A percentile compares a stretch with the other conserved stretches of the same genome.
phyloP scores from a whole-genome alignment of 306 rosid species.

The Cyclanthera cordifolia region DNA sequence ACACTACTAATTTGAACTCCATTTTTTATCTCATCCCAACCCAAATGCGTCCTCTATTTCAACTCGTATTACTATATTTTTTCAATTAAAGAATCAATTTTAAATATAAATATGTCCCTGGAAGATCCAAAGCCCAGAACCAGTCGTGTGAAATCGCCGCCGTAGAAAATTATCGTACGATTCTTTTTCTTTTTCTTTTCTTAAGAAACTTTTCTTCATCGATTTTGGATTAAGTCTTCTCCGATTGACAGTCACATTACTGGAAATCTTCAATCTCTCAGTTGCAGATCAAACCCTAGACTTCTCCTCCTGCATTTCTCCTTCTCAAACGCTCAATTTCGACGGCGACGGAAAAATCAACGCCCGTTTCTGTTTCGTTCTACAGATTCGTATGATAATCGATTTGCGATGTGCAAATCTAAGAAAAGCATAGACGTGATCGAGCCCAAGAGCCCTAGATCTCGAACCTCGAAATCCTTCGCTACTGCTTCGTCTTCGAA shows the following conservation, averaged over 20 bases:
- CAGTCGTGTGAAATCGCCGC: not conserved
- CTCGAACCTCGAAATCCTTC: conserved; percentile 17
- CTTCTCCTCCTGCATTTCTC: not conserved
- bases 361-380: not conserved
- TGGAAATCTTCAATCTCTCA: not conserved
- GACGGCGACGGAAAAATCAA: not conserved
- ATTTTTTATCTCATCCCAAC: too few species aligned
- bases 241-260: not conserved
- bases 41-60: too few species aligned
- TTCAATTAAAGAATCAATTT: too few species aligned
- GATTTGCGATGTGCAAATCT: conserved; percentile 46
- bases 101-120: not conserved
- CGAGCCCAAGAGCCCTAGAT: conserved; percentile 24
- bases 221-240: not conserved
- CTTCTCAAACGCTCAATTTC: not conserved
- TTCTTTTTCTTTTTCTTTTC: not conserved
- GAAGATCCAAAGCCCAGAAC: not conserved
- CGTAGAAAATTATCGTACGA: not conserved
- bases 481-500: conserved; percentile 10
- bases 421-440: conserved; percentile 46
- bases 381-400: too few species aligned
- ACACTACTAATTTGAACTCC: too few species aligned
- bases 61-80: too few species aligned
- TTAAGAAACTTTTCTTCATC: not conserved
- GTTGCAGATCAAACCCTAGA: not conserved